phyloP scores from a whole-genome alignment of 352 stramenopile species.

The Phytophthora pluvialis region DNA sequence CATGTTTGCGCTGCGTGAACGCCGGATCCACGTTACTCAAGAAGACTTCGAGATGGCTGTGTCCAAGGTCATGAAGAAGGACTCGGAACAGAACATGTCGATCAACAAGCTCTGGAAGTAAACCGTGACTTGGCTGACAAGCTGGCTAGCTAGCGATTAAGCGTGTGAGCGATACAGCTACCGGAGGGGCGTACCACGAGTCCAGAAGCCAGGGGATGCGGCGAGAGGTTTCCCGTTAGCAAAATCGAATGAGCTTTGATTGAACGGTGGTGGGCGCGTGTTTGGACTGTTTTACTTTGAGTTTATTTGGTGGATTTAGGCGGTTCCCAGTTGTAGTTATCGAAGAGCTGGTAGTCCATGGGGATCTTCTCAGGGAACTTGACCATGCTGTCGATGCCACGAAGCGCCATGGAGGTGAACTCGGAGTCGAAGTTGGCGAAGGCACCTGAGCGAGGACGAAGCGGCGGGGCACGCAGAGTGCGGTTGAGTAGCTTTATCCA shows the following conservation, averaged over 20 bases:
- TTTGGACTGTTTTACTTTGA: conserved; percentile 15
- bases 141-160: conserved; percentile 15
- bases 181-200: not conserved
- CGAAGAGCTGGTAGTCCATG: conserved; percentile 86
- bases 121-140: conserved; percentile 11
- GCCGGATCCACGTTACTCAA: conserved; percentile 99
- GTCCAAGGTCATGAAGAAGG: conserved; percentile 99
- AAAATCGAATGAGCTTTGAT: conserved; percentile 43
- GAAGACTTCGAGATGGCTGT: conserved; percentile 99
- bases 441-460: conserved; percentile 69
- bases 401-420: conserved; percentile 85
- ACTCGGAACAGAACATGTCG: conserved; percentile 97
- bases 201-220: not conserved
- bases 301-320: conserved; percentile 37
- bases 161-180: conserved; percentile 15
- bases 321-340: conserved; percentile 88
- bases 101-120: conserved; percentile 99
- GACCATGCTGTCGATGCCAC: conserved; percentile 73
- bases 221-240: conserved; percentile 12
- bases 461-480: conserved; percentile 52
- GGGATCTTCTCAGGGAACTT: conserved; percentile 79
- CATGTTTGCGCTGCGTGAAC: conserved; percentile 99
- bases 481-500: conserved; percentile 59
- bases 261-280: conserved; percentile 7
- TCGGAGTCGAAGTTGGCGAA: conserved; percentile 88